Evolutionary conservation across 2,329 filamentous ascomycete species (phyloP), one percentile per base, ranked within the genome.

Genomic region (Hyphodiscus sp.): DNA sequence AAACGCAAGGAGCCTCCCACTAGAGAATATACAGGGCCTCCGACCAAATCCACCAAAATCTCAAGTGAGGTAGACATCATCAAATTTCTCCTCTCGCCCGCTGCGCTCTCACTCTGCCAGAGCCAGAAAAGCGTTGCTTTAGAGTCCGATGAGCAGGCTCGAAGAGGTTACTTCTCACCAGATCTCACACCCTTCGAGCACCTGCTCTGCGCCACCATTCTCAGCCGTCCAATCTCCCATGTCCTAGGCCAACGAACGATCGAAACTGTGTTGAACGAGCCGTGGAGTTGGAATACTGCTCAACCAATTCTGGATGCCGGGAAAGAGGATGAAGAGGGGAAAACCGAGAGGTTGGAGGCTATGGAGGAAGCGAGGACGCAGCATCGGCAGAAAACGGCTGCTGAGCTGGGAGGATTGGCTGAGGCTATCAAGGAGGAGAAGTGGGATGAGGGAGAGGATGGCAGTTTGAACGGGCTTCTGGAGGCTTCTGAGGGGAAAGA

Each of bases 321-420:
- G n/a, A 26, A 46, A 13, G 43, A 38, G 19, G 41, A 51, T 51
- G 11, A 41, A 41, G 45, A 47, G 18, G 45, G 45, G 10, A 47
- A 47, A 26, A 47, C 23, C 7, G 45, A 47, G 13, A 15, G 45
- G 18, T 15, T 47, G 2, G 13, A 47, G 26, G 29, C 45, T 16
- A 47, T 38, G 45, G 45, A 47, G 16, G 23, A 47, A 30, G 45
- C 45, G 18, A 26, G 29, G 29, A 47, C 45, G 26, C 29, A 47
- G 10, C 45, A 47, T 47, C 45, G 45, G 16, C 45, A 47, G 45
- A 47, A 47, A 18, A 41, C 45, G 26, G 45, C 45, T 30, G 16
- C 23, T 26, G 45, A 47, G 33, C 15, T 47, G 23, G 45, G 23
- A 18, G 26, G 16, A n/a, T 13, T 47, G 13, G 45, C 23, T n/a